Percentiles rank a stretch among this genome's conserved stretches.
phyloP scores from a whole-genome alignment of 1,284 basidiomycete genomes.

The Kwoniella shivajii region DNA sequence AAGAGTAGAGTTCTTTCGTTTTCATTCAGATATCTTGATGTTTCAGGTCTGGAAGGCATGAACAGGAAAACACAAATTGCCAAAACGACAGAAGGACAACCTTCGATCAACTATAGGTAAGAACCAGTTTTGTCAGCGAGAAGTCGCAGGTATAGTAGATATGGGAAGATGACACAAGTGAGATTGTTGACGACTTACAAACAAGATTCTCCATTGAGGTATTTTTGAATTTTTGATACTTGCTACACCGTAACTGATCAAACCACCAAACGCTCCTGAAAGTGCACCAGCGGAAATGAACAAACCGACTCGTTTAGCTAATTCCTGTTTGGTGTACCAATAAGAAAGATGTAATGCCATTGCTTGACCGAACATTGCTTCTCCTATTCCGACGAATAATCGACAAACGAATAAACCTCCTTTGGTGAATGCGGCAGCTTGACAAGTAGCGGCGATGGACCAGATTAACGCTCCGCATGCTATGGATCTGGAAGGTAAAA shows the following conservation, averaged over 20 bases:
- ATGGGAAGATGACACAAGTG: too few relatives aligned
- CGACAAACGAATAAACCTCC: constrained; percentile 52
- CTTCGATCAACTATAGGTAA: constrained; percentile 59
- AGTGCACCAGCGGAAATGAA: constrained; percentile 56
- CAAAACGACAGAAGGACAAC: constrained; percentile 61
- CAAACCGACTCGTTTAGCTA: constrained; percentile 55
- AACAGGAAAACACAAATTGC: constrained; percentile 67
- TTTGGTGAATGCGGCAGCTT: constrained; percentile 47
- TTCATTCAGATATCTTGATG: constrained; percentile 68
- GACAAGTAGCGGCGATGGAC: constrained; percentile 54
- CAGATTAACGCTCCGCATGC: constrained; percentile 53
- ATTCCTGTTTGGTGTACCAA: constrained; percentile 55
- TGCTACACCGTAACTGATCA: constrained; percentile 50
- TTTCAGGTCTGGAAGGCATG: constrained; percentile 77
- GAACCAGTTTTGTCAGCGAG: background rate
- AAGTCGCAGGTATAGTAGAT: too few relatives aligned
- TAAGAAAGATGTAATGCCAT: constrained; percentile 46
- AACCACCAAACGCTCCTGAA: constrained; percentile 51
- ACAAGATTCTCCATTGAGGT: constrained; percentile 44
- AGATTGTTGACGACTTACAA: too few relatives aligned
- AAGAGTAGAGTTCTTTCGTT: constrained; percentile 72
- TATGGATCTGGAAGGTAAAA: constrained; percentile 52
- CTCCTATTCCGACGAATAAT: constrained; percentile 54
- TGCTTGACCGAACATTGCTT: constrained; percentile 50
- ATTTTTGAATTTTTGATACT: constrained; percentile 41